Evolutionary conservation across 306 rosid species (phyloP).

Genomic region (Dalbergia cultrata): DNA sequence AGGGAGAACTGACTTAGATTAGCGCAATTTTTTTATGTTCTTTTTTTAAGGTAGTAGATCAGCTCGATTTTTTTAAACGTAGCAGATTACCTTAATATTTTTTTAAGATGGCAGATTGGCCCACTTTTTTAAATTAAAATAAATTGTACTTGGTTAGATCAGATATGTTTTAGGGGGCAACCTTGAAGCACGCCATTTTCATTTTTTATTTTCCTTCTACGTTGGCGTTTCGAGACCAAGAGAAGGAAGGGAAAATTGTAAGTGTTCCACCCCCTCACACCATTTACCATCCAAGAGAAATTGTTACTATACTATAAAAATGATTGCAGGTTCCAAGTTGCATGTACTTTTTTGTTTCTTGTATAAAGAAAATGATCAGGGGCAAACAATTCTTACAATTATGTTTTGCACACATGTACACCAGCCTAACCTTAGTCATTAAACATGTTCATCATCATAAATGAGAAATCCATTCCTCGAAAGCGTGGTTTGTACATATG

Average conservation of each 20-base stretch:
- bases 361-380: constrained; percentile 33
- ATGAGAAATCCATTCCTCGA: constrained; percentile 29
- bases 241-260: neutral
- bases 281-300: neutral
- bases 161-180: neutral
- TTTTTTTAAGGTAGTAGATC: neutral
- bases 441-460: constrained; percentile 20
- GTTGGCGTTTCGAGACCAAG: neutral
- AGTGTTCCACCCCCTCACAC: neutral
- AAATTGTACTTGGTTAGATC: constrained; percentile 6
- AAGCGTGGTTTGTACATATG: constrained; percentile 26
- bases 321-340: neutral
- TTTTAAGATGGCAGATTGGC: too few species aligned
- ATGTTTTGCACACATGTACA: constrained; percentile 22
- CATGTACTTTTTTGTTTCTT: constrained; percentile 7
- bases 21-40: neutral
- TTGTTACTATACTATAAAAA: neutral
- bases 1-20: constrained; percentile 52
- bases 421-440: constrained; percentile 29
- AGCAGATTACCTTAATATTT: neutral
- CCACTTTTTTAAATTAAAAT: constrained; percentile 31
- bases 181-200: constrained; percentile 34
- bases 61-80: neutral
- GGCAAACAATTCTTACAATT: constrained; percentile 16
- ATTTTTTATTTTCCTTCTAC: neutral